Conservation (phyloP, 2,329 filamentous ascomycete species). For the Elsinoe batatas region DNA sequence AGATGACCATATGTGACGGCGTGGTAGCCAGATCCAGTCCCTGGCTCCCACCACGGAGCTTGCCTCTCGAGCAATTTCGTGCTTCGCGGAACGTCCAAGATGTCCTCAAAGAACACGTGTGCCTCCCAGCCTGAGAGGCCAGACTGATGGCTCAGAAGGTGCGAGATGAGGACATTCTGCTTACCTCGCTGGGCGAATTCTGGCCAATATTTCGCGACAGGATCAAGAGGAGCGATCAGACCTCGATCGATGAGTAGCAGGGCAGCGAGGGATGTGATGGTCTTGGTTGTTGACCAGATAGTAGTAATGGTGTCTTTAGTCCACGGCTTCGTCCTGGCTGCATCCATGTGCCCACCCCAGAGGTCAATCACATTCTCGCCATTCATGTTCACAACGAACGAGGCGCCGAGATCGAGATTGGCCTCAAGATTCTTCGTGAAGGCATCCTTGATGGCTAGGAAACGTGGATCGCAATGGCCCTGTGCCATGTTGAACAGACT, state of each 20-base stretch:
- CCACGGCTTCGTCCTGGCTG: conserved; percentile 26
- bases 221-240: conserved; percentile 28
- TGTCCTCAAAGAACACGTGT: conserved; percentile 24
- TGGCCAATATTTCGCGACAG: conserved; percentile 38
- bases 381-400: conserved; percentile 33
- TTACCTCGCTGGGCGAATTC: conserved; percentile 38
- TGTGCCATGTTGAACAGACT: conserved; percentile 18
- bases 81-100: conserved; percentile 26
- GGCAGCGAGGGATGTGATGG: background rate
- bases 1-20: conserved; percentile 33
- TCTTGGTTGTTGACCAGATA: background rate
- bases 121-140: conserved; percentile 30
- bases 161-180: conserved; percentile 30
- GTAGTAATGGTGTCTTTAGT: conserved; percentile 29
- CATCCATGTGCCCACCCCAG: conserved; percentile 28
- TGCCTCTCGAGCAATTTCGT: conserved; percentile 32
- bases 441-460: conserved; percentile 27
- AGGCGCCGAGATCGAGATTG: conserved; percentile 38
- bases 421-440: conserved; percentile 29
- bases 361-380: conserved; percentile 37
- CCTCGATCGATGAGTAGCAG: conserved; percentile 13
- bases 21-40: conserved; percentile 37
- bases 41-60: conserved; percentile 37
- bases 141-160: conserved; percentile 34
- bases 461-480: conserved; percentile 31